phyloP scores from a whole-genome alignment of 1,284 basidiomycete genomes.

The Naganishia cerealis region DNA sequence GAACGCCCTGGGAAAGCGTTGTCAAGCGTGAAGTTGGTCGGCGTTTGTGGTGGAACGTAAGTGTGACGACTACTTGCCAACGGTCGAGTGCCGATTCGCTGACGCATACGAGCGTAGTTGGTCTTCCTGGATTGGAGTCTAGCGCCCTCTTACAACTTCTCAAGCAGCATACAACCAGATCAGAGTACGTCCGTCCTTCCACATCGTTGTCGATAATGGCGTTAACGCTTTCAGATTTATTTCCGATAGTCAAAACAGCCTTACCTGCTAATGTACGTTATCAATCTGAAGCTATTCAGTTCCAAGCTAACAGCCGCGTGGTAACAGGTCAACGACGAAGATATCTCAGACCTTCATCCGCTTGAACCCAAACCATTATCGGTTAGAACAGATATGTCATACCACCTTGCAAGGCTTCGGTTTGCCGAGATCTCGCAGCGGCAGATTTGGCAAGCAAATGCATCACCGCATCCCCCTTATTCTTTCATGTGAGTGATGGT shows the following conservation, averaged over 20 bases:
- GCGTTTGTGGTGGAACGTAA: constrained; percentile 53
- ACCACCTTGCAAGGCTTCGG: constrained; percentile 52
- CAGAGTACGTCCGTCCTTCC: constrained; percentile 47
- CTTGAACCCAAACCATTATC: constrained; percentile 48
- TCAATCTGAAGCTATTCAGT: background rate
- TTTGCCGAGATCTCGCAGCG: constrained; percentile 53
- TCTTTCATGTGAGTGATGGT: constrained; percentile 49
- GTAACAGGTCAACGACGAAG: constrained; percentile 52
- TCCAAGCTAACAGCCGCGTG: background rate
- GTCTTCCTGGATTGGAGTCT: constrained; percentile 54
- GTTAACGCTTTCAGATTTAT: constrained; percentile 1
- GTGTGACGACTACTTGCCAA: background rate
- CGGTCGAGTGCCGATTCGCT: background rate
- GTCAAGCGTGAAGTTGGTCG: constrained; percentile 54
- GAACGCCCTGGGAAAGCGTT: constrained; percentile 53
- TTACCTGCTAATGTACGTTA: constrained; percentile 48
- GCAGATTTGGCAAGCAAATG: constrained; percentile 55
- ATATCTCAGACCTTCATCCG: constrained; percentile 52
- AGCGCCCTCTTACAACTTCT: constrained; percentile 53
- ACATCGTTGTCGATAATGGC: background rate
- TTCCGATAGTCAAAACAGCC: constrained; percentile 49
- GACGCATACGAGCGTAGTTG: constrained; percentile 32
- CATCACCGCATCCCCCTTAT: constrained; percentile 52
- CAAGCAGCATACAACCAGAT: constrained; percentile 53
- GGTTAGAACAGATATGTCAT: constrained; percentile 54